Percentiles rank a stretch among this genome's conserved stretches.
Evolutionary conservation across 495 filamentous ascomycete genomes (phyloP).

Genomic region (Talaromyces adpressus): DNA sequence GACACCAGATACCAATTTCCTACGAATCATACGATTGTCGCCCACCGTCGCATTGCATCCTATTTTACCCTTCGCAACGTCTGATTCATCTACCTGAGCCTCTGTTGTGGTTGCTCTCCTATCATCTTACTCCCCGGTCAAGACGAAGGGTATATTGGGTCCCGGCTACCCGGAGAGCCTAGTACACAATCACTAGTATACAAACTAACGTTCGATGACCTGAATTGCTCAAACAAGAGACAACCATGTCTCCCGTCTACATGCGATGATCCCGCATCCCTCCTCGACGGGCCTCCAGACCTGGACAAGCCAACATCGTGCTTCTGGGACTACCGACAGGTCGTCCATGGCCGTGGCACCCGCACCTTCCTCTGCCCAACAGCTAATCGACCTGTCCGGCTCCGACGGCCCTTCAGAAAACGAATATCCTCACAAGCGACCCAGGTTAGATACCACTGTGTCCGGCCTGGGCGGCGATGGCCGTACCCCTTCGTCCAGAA

Average conservation of each 20-base stretch:
- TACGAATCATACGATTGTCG: neutral
- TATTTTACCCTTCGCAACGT: neutral
- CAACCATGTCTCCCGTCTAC: conserved; percentile 39
- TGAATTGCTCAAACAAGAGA: conserved; percentile 13
- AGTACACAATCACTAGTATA: neutral
- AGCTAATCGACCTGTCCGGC: conserved; percentile 34
- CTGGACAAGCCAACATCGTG: conserved; percentile 33
- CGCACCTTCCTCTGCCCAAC: conserved; percentile 20
- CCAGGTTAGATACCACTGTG: conserved; percentile 28
- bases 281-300: conserved; percentile 36
- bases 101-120: neutral
- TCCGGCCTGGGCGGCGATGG: conserved; percentile 17
- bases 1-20: neutral
- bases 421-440: conserved; percentile 34
- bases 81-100: neutral
- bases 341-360: conserved; percentile 21
- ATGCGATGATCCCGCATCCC: conserved; percentile 42
- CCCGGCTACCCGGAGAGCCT: neutral
- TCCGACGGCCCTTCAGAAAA: conserved; percentile 23
- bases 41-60: neutral
- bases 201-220: neutral
- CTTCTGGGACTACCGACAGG: conserved; percentile 25
- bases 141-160: neutral
- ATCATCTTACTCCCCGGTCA: neutral
- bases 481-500: conserved; percentile 14